Conservation (phyloP, 495 filamentous ascomycete genomes). For the Xylaria telfairii region DNA sequence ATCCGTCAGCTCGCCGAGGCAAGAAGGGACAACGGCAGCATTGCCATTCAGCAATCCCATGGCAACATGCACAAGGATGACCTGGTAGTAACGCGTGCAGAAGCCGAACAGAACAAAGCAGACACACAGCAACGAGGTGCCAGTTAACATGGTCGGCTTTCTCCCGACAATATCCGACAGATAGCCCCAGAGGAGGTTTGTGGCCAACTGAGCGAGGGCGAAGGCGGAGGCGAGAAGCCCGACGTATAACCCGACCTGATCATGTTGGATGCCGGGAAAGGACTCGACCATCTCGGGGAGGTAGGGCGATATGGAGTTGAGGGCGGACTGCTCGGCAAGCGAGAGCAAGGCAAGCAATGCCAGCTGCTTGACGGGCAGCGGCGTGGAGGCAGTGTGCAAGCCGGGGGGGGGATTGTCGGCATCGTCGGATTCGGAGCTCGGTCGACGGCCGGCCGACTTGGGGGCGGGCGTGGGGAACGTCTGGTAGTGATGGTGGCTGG, state of each 20-base stretch:
- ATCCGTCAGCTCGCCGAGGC: slow-evolving; percentile 93
- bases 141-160: slow-evolving; percentile 89
- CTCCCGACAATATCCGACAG: slow-evolving; percentile 87
- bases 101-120: slow-evolving; percentile 92
- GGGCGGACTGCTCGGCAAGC: slow-evolving; percentile 90
- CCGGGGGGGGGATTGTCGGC: slow-evolving; percentile 43
- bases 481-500: slow-evolving; percentile 75
- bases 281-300: slow-evolving; percentile 87
- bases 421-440: slow-evolving; percentile 35
- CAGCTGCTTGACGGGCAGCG: slow-evolving; percentile 83
- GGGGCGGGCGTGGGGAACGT: slow-evolving; percentile 94
- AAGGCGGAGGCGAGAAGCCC: slow-evolving; percentile 89
- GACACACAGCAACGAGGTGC: slow-evolving; percentile 77
- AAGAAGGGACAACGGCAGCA: slow-evolving; percentile 82
- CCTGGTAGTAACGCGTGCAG: slow-evolving; percentile 79
- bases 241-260: slow-evolving; percentile 84
- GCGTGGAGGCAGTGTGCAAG: slow-evolving; percentile 56
- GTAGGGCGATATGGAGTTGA: slow-evolving; percentile 97
- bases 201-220: slow-evolving; percentile 87
- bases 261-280: slow-evolving; percentile 77
- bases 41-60: slow-evolving; percentile 97
- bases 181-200: slow-evolving; percentile 95
- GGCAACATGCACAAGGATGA: slow-evolving; percentile 80
- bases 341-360: slow-evolving; percentile 85
- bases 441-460: slow-evolving; percentile 60